These are phyloP conservation scores for Syzygium oleosum DNA, from an alignment of 345 rosid species.

Conservation along the genomic window DNA sequence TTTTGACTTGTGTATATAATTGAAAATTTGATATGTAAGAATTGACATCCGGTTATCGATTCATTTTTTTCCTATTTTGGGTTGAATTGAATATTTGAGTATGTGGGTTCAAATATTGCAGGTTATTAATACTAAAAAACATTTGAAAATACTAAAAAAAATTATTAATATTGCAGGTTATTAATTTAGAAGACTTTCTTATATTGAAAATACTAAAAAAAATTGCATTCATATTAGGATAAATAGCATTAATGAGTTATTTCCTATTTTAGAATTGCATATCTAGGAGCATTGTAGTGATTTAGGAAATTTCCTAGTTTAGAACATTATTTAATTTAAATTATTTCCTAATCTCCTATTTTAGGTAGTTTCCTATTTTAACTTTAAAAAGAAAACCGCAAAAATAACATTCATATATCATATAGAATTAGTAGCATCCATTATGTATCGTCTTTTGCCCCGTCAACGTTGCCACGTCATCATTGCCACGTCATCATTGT, in stretches of 20 bases:
- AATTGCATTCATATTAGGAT: not conserved
- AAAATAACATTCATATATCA: not conserved
- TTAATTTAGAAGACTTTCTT: not conserved
- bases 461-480: not conserved
- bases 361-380: not conserved
- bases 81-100: not conserved
- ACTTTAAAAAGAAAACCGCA: not conserved
- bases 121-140: not conserved
- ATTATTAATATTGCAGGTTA: not conserved
- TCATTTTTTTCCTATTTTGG: not conserved
- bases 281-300: not conserved
- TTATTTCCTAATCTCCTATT: not conserved
- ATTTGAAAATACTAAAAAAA: not conserved
- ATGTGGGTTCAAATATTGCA: not conserved
- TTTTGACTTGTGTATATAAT: not conserved
- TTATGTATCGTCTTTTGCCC: not conserved
- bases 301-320: not conserved
- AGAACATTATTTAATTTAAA: not conserved
- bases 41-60: not conserved
- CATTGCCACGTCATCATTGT: not conserved
- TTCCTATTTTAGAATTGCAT: not conserved
- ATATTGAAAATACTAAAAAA: not conserved
- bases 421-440: not conserved
- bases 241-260: not conserved
- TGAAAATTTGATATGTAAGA: not conserved